A percentile compares a stretch with the other conserved stretches of the same genome.
Conservation (phyloP, 148 eudicot genomes). For the Vaccinium vitisidaea region DNA sequence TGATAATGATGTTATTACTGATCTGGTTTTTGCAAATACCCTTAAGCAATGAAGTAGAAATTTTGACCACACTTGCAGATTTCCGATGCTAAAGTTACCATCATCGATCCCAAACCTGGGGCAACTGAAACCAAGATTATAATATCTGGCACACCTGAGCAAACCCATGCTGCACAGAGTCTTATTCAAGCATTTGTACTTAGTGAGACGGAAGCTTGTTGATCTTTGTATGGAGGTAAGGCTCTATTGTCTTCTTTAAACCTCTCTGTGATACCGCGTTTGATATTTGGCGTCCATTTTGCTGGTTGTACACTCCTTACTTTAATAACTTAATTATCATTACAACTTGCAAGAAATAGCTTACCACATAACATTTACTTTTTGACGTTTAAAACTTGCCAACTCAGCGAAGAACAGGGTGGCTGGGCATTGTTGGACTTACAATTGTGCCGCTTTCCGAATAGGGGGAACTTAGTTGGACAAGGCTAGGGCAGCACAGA, state of each 20-base stretch:
- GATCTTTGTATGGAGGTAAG: conserved; percentile 28
- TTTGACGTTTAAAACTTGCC: conserved; percentile 3
- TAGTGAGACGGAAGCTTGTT: conserved; percentile 59
- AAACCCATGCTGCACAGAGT: conserved; percentile 91
- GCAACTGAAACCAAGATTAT: conserved; percentile 61
- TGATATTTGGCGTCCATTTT: not conserved
- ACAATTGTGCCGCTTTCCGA: not conserved
- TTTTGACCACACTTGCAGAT: not conserved
- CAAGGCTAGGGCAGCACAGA: not conserved
- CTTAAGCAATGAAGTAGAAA: not conserved
- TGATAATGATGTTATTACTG: not conserved
- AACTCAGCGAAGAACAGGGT: conserved; percentile 13
- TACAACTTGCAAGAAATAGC: not conserved
- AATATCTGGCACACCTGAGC: conserved; percentile 90
- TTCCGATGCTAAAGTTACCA: conserved; percentile 11
- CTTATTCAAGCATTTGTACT: conserved; percentile 94
- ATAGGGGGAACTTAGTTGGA: not conserved
- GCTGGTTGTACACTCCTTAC: not conserved
- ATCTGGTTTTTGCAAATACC: not conserved
- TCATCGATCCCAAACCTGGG: conserved; percentile 9
- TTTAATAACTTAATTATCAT: not conserved
- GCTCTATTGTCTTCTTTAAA: not conserved
- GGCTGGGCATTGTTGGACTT: not conserved
- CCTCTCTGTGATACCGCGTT: not conserved
- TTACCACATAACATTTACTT: not conserved